Percentiles rank a stretch among this genome's conserved stretches.
These are phyloP conservation scores for Albophoma yamanashiensis DNA, from an alignment of 2,329 filamentous ascomycete genomes.

Conservation along the genomic window DNA sequence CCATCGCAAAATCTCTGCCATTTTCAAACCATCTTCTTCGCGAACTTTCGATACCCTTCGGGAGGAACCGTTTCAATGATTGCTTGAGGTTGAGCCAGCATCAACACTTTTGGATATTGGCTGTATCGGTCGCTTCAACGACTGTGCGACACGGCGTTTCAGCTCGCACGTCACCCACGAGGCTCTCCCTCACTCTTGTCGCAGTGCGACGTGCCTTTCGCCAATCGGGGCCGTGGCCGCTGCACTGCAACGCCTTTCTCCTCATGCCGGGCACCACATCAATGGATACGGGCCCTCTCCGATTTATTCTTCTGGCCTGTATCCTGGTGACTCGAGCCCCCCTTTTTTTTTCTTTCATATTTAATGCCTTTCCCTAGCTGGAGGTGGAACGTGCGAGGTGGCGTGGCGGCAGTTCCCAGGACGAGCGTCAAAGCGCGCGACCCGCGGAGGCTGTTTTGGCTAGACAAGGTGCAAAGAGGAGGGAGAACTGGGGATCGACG, in stretches of 20 bases:
- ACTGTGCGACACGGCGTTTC: not conserved
- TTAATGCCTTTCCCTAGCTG: not conserved
- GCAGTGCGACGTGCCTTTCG: not conserved
- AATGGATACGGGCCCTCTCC: not conserved
- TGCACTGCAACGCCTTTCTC: not conserved
- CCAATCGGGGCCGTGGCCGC: not conserved
- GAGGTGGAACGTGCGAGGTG: not conserved
- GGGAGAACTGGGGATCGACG: not conserved
- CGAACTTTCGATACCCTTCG: constrained; percentile 21
- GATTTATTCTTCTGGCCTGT: constrained; percentile 2
- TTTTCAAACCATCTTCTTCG: constrained; percentile 8
- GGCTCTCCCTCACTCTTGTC: not conserved
- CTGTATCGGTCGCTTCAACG: not conserved
- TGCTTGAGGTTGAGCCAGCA: not conserved
- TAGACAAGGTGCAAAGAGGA: not conserved
- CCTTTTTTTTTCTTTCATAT: constrained; percentile 1
- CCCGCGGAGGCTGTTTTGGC: not conserved
- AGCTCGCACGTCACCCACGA: not conserved
- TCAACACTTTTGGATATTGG: not conserved
- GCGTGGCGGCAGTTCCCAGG: not conserved
- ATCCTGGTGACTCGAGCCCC: constrained; percentile 2
- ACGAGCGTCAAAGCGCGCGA: not conserved
- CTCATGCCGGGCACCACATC: not conserved
- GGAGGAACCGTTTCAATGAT: constrained; percentile 10
- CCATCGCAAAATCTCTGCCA: constrained; percentile 6